Evolutionary conservation across 2,329 filamentous ascomycete species (phyloP).

Genomic region (Monosporascus sp.): DNA sequence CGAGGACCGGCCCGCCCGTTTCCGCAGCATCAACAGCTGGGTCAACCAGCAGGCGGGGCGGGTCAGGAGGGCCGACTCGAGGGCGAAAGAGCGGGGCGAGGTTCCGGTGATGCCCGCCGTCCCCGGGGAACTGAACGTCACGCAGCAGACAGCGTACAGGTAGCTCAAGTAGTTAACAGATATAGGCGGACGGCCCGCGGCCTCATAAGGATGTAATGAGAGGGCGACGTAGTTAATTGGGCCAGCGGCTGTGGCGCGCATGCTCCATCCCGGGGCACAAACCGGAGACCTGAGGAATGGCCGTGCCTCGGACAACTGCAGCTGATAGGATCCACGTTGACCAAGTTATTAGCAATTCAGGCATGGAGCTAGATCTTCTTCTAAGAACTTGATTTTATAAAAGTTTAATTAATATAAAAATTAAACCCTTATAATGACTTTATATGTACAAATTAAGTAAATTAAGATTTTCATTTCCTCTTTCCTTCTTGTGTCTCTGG

Average conservation of each 20-base stretch:
- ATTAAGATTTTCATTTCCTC: no score
- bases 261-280: neutral
- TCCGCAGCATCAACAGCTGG: slow-evolving; percentile 57
- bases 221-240: neutral
- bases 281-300: neutral
- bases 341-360: no score
- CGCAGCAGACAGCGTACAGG: slow-evolving; percentile 17
- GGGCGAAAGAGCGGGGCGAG: slow-evolving; percentile 23
- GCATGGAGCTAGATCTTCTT: no score
- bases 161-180: slow-evolving; percentile 5
- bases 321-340: no score
- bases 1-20: slow-evolving; percentile 49
- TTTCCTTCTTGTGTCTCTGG: no score
- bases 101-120: slow-evolving; percentile 21
- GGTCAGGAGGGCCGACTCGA: slow-evolving; percentile 41
- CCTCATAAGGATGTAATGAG: neutral
- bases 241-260: neutral
- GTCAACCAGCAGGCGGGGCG: slow-evolving; percentile 58
- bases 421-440: no score
- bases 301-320: no score
- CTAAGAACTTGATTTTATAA: no score
- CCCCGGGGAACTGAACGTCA: slow-evolving; percentile 15
- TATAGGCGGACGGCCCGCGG: neutral
- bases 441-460: no score
- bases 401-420: no score